Evolutionary conservation across 306 rosid species (phyloP), one percentile per base, ranked within the genome.

Genomic region (Vigna reflexopilosa): DNA sequence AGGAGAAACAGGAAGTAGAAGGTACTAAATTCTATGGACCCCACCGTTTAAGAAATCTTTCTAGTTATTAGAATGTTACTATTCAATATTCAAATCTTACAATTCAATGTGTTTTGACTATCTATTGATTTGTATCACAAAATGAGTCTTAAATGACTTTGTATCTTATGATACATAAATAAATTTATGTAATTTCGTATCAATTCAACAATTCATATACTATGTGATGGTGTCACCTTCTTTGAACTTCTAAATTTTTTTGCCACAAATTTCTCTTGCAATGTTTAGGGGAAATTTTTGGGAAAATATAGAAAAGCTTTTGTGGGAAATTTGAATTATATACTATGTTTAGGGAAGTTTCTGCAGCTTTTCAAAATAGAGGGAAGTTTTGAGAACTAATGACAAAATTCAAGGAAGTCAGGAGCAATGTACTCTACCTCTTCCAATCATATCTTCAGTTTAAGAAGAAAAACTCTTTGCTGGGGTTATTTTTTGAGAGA

Each of bases 301-400:
- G 32, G 0, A 30, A 30, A 30, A 30, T 30, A 4, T 30, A 30
- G 32, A 30, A 30, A 28, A 28, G 4, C 5, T 30, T 30, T 30
- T 30, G 32, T 30, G 32, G 4, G 32, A 30, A 30, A 30, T 30
- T 30, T 30, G 32, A 30, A 4, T 30, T 30, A 30, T 30, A 30
- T 30, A 20, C 20, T 54, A 0, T 72, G 55, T 56, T 20, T 54
- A 6, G 67, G 55, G 5, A 22, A 22, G 54, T 55, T 72, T 57
- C 24, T 40, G 42, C 14, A 28, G 66, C 42, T 72, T 72, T 54
- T 72, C 66, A 55, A 54, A 54, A 72, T 72, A 72, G 52, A 55
- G 66, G 22, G 24, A n/a, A 36, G 38, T 54, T 54, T 72, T 36
- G 66, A 40, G 22, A 36, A 26, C 26, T 24, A 20, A 73, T 16